Evolutionary conservation across 1,284 basidiomycete genomes (phyloP).

Genomic region (Ustilago curta): DNA sequence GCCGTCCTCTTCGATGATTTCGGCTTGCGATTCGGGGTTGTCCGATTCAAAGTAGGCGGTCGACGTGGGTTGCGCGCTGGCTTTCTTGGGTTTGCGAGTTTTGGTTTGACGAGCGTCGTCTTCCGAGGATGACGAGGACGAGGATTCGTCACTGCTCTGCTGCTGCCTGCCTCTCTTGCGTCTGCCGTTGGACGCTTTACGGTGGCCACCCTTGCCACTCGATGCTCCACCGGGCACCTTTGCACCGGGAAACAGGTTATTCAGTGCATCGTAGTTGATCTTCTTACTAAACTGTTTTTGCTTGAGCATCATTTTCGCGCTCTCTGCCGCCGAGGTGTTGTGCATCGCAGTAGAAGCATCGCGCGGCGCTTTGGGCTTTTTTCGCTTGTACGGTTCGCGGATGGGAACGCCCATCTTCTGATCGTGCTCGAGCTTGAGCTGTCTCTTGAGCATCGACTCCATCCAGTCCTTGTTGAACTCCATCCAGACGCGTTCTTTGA

Average conservation of each 20-base stretch:
- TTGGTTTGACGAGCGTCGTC: slow-evolving; percentile 19
- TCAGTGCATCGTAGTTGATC: slow-evolving; percentile 68
- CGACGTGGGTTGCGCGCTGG: slow-evolving; percentile 13
- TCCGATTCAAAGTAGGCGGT: slow-evolving; percentile 37
- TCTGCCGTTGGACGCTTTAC: slow-evolving; percentile 12
- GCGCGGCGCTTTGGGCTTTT: slow-evolving; percentile 59
- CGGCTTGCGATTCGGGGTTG: slow-evolving; percentile 30
- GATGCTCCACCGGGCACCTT: slow-evolving; percentile 30
- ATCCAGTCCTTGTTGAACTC: slow-evolving; percentile 94
- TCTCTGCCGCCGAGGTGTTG: slow-evolving; percentile 63
- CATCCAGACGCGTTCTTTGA: slow-evolving; percentile 96
- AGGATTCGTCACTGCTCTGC: slow-evolving; percentile 36
- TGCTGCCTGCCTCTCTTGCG: slow-evolving; percentile 32
- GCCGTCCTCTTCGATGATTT: slow-evolving; percentile 46
- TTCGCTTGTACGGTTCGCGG: slow-evolving; percentile 57
- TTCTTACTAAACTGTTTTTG: slow-evolving; percentile 65
- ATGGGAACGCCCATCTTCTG: slow-evolving; percentile 64
- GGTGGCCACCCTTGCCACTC: slow-evolving; percentile 14
- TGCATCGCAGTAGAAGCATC: slow-evolving; percentile 62
- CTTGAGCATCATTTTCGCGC: slow-evolving; percentile 66
- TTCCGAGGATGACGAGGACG: slow-evolving; percentile 21
- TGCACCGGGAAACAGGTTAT: slow-evolving; percentile 59
- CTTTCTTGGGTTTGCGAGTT: slow-evolving; percentile 13
- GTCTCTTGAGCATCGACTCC: slow-evolving; percentile 74
- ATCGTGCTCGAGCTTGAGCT: slow-evolving; percentile 66